Evolutionary conservation across 2,329 filamentous ascomycete species (phyloP).

Genomic region (Ophiostoma sp.): DNA sequence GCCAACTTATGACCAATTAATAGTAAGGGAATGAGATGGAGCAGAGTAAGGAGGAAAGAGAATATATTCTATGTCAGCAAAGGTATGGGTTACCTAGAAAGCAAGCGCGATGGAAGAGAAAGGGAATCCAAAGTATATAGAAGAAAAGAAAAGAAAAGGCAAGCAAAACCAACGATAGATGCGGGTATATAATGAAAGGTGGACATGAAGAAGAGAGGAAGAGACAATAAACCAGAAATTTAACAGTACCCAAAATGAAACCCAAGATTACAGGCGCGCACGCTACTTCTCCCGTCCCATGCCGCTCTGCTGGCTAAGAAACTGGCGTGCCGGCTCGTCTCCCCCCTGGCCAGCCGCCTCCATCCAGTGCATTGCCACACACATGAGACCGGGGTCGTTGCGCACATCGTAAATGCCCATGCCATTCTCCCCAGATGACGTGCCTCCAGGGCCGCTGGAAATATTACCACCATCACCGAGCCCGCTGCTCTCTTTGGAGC

Average conservation of each 20-base stretch:
- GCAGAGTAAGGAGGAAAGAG: background rate
- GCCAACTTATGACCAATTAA: background rate
- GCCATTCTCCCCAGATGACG: background rate
- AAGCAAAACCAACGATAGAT: background rate
- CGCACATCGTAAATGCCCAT: conserved; percentile 47
- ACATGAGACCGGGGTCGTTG: conserved; percentile 84
- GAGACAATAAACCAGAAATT: background rate
- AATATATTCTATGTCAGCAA: background rate
- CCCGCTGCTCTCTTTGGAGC: conserved; percentile 28
- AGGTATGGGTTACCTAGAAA: background rate
- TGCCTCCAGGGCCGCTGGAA: background rate
- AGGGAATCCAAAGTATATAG: background rate
- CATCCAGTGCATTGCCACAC: conserved; percentile 96
- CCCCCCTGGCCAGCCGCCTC: conserved; percentile 80
- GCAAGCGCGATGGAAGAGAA: background rate
- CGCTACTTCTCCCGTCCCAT: background rate
- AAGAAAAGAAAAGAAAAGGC: background rate
- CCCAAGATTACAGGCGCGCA: background rate
- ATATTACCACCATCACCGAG: conserved; percentile 26
- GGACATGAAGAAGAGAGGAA: background rate
- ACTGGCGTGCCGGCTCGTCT: conserved; percentile 76
- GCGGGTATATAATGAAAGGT: conserved; percentile 14
- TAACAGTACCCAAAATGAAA: background rate
- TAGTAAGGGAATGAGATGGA: background rate
- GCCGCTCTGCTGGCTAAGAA: conserved; percentile 57